Evolutionary conservation across 129 eudicot genomes (phyloP), one percentile per base, ranked within the genome.

Genomic region (Helianthus annuus): DNA sequence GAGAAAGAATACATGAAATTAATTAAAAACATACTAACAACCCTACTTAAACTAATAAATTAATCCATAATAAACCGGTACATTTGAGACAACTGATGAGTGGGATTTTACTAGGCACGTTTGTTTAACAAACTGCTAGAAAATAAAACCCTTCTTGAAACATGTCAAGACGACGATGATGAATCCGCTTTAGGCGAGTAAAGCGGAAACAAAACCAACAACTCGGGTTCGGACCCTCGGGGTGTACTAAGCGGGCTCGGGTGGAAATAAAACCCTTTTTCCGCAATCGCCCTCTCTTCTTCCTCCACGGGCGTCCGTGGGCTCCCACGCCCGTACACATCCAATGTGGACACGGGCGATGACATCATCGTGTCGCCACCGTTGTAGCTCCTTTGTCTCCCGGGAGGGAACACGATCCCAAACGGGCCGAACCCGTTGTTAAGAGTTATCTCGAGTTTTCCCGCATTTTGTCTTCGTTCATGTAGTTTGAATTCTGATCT

Each of bases 291-390:
- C 61, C 73, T 83, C 29, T 84, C 87, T 57, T 92, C 94, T 58
- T 83, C 88, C 53, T 81, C 90, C 68, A 64, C 55, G 11, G 82
- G 82, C 10, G 82, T 78, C 14, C 78, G 72, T 15, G 88, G 89
- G 15, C 84, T 86, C 76, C 90, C 85, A 27, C 87, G 70, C 16
- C 79, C 87, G 46, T 83, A 52, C 22, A 78, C 68, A 36, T 92
- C 96, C 83, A 89, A 29, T 7, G 96, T 81, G n/a, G 98, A 92
- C 6, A 89, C 90, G 1, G 98, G 96, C 0, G 98, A 92, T 2
- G 76, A 76, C 94, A 81, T 77, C 59, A 79, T 61, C 75, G 48
- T 48, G 64, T 76, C 76, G 11, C 71, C 68, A 40, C 70, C 73
- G 39, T 15, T 16, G 62, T 73, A 77, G 48, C 78, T 58, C 64